Evolutionary conservation across 2,329 filamentous ascomycete species (phyloP), one percentile per base, ranked within the genome.

Genomic region (Aspergillus melleus): DNA sequence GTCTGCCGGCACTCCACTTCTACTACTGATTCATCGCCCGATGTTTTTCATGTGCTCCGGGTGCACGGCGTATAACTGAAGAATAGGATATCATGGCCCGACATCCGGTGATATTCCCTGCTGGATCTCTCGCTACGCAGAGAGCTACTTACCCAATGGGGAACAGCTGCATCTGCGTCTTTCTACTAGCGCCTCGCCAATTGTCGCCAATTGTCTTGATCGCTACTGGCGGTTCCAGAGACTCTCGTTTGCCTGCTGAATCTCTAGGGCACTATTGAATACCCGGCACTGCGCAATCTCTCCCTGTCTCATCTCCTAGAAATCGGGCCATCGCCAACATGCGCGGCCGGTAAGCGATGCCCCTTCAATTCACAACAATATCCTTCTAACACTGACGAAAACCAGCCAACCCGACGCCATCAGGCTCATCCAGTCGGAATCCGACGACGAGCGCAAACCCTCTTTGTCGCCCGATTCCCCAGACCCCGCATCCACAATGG

Each of bases 261-360:
- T n/a, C 14, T 42, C 36, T n/a, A 16, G n/a, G 36, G 14, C 5
- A n/a, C 9, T 42, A n/a, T n/a, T 36, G 32, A 36, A 5, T 42
- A n/a, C 36, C 14, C 6, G 36, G 14, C 16, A 6, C 14, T 42
- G 16, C 36, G 8, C 4, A 12, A 11, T n/a, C 14, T 42, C 36
- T 42, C 12, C 36, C 16, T 12, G 36, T 42, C 16, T 42, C 36
- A 14, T 8, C 6, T 16, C 36, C 16, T 3, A 14, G 14, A 42
- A n/a, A n/a, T 42, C 16, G 36, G 54, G 58, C 60, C 60, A 62
- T 60, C 29, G 42, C 36, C 58, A 58, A 62, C 60, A 58, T 62
- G 60, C 39, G 11, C 22, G 47, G 19, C 29, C 47, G 22, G 29
- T 42, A 55, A 42, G 53, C 26, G 20, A 39, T 24, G 24, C 32